A percentile compares a stretch with the other conserved stretches of the same genome.
phyloP scores from a whole-genome alignment of 257 asterid genomes.

The Solanum habrochaites region DNA sequence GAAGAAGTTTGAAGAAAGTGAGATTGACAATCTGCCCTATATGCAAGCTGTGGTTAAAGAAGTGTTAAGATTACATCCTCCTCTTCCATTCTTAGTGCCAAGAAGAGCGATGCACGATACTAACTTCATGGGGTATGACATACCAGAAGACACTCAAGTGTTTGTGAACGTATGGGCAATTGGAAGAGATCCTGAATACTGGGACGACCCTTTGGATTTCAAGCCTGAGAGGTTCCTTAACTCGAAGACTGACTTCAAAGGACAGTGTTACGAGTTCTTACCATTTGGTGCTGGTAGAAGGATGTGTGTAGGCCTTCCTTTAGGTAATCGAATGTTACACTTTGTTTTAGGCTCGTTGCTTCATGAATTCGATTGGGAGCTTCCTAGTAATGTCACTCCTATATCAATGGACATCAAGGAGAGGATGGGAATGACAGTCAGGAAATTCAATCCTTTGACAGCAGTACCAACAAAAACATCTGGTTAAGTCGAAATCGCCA shows the following conservation, averaged over 20 bases:
- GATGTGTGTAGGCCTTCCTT: slow-evolving; percentile 44
- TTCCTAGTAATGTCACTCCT: neutral
- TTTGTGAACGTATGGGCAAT: slow-evolving; percentile 45
- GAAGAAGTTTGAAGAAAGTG: slow-evolving; percentile 30
- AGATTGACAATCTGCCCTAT: slow-evolving; percentile 37
- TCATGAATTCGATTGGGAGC: slow-evolving; percentile 23
- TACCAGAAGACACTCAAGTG: slow-evolving; percentile 41
- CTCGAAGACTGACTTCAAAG: slow-evolving; percentile 37
- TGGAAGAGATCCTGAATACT: slow-evolving; percentile 41
- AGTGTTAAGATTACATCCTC: slow-evolving; percentile 40
- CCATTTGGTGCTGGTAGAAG: slow-evolving; percentile 60
- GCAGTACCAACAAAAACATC: slow-evolving; percentile 16
- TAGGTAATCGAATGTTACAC: slow-evolving; percentile 48
- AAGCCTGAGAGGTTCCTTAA: slow-evolving; percentile 41
- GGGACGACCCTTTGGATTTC: slow-evolving; percentile 44
- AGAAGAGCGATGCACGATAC: slow-evolving; percentile 35
- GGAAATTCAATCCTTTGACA: slow-evolving; percentile 13
- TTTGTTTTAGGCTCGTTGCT: slow-evolving; percentile 17
- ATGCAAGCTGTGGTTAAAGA: slow-evolving; percentile 50
- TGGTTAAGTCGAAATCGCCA: neutral
- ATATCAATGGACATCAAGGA: slow-evolving; percentile 22
- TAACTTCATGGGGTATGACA: slow-evolving; percentile 29
- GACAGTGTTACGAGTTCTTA: slow-evolving; percentile 40
- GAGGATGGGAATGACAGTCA: slow-evolving; percentile 13
- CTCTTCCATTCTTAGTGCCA: slow-evolving; percentile 41